Evolutionary conservation across 805 yeast genomes (phyloP), one percentile per base, ranked within the genome.

Genomic region (Sugiyamaella valdiviana): DNA sequence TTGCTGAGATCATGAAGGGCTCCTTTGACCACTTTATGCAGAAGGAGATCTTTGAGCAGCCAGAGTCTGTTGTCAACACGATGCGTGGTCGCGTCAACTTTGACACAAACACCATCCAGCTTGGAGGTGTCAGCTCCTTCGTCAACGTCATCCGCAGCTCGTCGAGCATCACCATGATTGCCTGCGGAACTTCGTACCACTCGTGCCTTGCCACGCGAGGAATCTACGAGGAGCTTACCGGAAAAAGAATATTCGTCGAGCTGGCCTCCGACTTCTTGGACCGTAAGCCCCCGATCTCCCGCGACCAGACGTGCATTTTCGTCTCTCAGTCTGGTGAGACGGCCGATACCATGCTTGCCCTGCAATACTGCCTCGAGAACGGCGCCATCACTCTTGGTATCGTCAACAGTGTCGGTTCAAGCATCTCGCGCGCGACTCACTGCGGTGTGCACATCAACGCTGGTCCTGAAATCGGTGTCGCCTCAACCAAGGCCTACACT

Each of bases 391-490:
- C 96, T 23, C 93, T 93, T 50, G 99, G 99, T 72, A 86, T 93
- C 63, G 99, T 93, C 54, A 93, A 93, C 75, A 79, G 90, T 57
- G 99, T 93, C 39, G 99, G 99, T 63, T 93, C 99, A 4, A 81
- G 93, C 38, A 88, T 93, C 68, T 91, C 98, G 5, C 83, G 99
- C 72, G 89, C 82, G 63, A 93, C 99, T 19, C 95, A 90, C 70
- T 93, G 99, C 75, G 99, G 99, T 79, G 96, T 93, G 49, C 99
- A 93, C 68, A 90, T 93, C 66, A 93, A 93, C 65, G 99, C 99
- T 43, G 99, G 99, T 57, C 99, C 99, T 41, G 99, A 93, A 72
- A 93, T 93, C 56, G 98, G 99, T 69, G 99, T 93, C 58, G 99
- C 99, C 9, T 89, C 97, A 10, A 93, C 99, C 42, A 93, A 93